Base-by-base conservation (phyloP, 192 early-diverging fungal species). In the Backusella tuberculispora region DNA sequence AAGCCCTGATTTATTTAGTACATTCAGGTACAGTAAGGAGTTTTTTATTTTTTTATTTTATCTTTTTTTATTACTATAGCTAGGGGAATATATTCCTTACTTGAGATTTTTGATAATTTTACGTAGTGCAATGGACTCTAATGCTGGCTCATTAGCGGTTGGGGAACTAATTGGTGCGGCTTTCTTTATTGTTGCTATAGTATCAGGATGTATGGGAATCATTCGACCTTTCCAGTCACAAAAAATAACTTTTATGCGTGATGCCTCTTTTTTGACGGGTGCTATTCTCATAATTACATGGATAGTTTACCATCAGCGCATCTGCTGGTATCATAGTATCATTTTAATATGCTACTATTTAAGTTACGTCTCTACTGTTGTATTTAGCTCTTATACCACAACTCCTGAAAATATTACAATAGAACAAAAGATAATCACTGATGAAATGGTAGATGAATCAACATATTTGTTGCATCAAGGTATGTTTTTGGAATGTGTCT, bases 151-250 rank as follows among this genome's bases (percentile, higher is more conserved):
- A 10, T 74, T 97, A 56, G 96, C 95, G 5, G 84, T 99, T 24
- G 95, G 97, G 9, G 95, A 97, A 75, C 87, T 99, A 10, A 84
- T 97, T 41, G 97, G 93, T 12, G 93, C 94, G 4, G 90, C 90
- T 0, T 85, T 90, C 38, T 99, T 97, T 78, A 93, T 97, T 68
- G 86, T 90, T 8, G 83, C 95, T n/a, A 87, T 97, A 1, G 95
- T 98, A 21, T 89, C 94, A 7, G 95, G 95, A 45, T 86, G 86
- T 4, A 93, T 97, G 73, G 92, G 93, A 5, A 84, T 98, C 7
- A 85, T 95, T 17, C 82, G 85, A 8, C 95, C 96, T 12, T 95
- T 94, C 72, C 83, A 84, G 76, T 89, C 91, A 50, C 83, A 83
- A 60, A 79, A 80, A 38, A 79, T 88, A 9, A 88, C 92, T 7